Base-by-base conservation (phyloP, 2,329 filamentous ascomycete genomes). In the Neonectria ditissima region DNA sequence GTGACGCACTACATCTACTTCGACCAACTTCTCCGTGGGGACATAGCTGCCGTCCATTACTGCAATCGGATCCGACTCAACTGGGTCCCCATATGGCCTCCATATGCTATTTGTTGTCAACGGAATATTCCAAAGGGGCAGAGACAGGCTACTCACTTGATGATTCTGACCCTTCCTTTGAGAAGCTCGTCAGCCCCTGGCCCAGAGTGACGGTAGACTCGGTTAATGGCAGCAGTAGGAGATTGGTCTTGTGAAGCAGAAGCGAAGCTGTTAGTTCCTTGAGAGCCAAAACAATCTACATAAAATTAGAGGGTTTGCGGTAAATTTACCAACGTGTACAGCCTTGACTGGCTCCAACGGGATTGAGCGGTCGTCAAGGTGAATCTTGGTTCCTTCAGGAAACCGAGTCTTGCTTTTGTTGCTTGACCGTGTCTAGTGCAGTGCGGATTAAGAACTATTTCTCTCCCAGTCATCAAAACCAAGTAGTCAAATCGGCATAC, bases 311-410 rank as follows among this genome's bases (percentile, higher is more conserved):
- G 11, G 10, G 30, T 13, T 32, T 32, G 30, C 11, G 13, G 30
- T 2, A 32, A 18, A 52, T 20, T 53, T n/a, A 53, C 50, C 50
- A 39, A 53, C 50, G 30, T 53, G 50, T 3, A 53, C 50, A 22
- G 50, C 50, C 20, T 16, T 39, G 9, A 53, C 50, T 4, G 50
- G 50, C 20, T 30, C 28, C 5, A 53, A 18, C 7, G 34, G 7
- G 10, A 53, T 53, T 16, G 50, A 53, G n/a, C 50, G 50, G 30
- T 53, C 50, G 20, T 53, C 50, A 6, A 53, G 50, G 37, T 53
- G 32, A 24, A 53, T 53, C 30, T 53, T 53, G 30, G 50, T 53
- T 13, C 50, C 50, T 14, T 26, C 14, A 3, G 50, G 28, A 37
- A 53, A 37, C 10, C 20, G 22, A 4, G 30, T 53, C 16, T 30